phyloP scores from a whole-genome alignment of 176 grass and related monocot species.

The Luzula sylvatica region DNA sequence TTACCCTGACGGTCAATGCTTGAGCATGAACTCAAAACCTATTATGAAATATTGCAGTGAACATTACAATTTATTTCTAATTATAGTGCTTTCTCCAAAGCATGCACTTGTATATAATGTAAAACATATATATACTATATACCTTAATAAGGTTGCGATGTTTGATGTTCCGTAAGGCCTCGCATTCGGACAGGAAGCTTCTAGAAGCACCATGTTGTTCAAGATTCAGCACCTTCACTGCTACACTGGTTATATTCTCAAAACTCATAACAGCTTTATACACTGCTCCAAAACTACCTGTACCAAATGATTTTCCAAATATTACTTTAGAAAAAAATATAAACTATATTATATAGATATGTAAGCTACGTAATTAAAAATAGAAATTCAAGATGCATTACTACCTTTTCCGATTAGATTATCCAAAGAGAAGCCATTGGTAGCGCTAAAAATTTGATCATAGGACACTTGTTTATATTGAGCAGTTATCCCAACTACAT shows the following conservation, averaged over 20 bases:
- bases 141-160: conserved; percentile 47
- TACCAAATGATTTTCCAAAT: too few species aligned
- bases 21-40: conserved; percentile 37
- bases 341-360: too few species aligned
- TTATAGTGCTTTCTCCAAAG: too few species aligned
- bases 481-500: background rate
- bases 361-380: too few species aligned
- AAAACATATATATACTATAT: too few species aligned
- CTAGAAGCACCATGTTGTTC: conserved; percentile 26
- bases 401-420: conserved; percentile 40
- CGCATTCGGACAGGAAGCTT: conserved; percentile 55
- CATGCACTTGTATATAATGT: too few species aligned
- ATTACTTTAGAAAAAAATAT: too few species aligned
- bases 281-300: conserved; percentile 28
- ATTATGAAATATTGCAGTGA: too few species aligned
- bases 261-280: conserved; percentile 33
- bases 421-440: conserved; percentile 27
- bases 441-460: conserved; percentile 34
- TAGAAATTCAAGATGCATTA: too few species aligned
- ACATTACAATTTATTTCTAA: too few species aligned
- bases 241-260: conserved; percentile 19
- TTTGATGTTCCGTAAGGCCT: conserved; percentile 31
- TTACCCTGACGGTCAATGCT: conserved; percentile 31
- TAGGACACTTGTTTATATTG: conserved; percentile 28
- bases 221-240: conserved; percentile 48